These are phyloP conservation scores for Cordyceps fumosorosea DNA, from an alignment of 2,329 filamentous ascomycete genomes.

Conservation along the genomic window DNA sequence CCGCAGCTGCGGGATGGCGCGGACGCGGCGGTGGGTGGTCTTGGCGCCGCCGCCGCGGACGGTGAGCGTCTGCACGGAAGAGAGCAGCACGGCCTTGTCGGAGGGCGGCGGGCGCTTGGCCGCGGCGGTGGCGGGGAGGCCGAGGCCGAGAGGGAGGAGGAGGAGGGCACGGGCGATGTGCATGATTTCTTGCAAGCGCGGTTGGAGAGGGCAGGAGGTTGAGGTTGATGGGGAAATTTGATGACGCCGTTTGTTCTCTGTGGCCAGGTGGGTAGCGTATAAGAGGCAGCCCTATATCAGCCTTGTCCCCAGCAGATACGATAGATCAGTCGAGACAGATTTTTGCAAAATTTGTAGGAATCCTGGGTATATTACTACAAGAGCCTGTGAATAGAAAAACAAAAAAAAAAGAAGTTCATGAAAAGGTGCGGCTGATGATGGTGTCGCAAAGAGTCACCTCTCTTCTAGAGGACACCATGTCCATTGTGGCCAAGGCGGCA, in stretches of 20 bases:
- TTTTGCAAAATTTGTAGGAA: no score
- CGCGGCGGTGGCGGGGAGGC: conserved; percentile 22
- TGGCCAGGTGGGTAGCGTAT: neutral
- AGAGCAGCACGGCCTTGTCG: conserved; percentile 50
- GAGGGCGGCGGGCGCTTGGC: conserved; percentile 17
- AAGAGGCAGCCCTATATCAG: no score
- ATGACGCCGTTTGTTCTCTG: neutral
- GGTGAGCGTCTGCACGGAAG: conserved; percentile 68
- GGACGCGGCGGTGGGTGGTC: conserved; percentile 70
- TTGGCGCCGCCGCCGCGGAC: conserved; percentile 56
- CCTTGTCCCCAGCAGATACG: no score
- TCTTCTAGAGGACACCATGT: conserved; percentile 20
- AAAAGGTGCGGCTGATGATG: neutral
- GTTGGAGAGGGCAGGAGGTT: neutral
- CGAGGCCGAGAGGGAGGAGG: conserved; percentile 13
- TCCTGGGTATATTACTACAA: no score
- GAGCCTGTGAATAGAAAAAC: neutral
- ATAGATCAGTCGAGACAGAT: no score
- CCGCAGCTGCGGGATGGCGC: conserved; percentile 69
- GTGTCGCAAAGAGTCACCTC: neutral
- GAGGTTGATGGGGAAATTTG: neutral
- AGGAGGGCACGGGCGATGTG: conserved; percentile 19
- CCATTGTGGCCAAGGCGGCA: conserved; percentile 11
- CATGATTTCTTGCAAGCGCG: conserved; percentile 19
- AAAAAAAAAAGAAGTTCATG: neutral